Conservation (phyloP, 352 stramenopile genomes). For the Phytophthora meadii region DNA sequence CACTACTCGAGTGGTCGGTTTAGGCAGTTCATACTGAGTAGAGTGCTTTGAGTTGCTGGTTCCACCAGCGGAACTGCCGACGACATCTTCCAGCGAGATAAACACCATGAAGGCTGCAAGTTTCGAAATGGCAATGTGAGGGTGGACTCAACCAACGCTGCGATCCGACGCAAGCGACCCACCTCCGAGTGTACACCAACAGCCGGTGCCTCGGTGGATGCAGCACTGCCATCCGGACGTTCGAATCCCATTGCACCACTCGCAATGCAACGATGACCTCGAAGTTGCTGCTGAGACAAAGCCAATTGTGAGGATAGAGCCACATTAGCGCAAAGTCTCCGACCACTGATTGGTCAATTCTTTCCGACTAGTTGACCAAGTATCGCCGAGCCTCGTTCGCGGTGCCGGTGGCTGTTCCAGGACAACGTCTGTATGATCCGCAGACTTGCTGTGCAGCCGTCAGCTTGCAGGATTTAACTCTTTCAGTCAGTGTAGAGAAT, state of each 20-base stretch:
- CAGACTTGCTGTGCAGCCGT: constrained; percentile 28
- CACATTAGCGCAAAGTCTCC: constrained; percentile 2
- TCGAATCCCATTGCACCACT: constrained; percentile 12
- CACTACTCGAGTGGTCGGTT: constrained; percentile 56
- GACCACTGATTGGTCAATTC: constrained; percentile 18
- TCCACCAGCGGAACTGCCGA: constrained; percentile 24
- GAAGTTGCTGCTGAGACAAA: constrained; percentile 36
- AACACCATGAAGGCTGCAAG: constrained; percentile 65
- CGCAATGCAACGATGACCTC: constrained; percentile 34
- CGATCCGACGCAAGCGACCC: constrained; percentile 16
- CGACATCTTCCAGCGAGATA: constrained; percentile 77
- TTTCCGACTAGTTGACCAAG: constrained; percentile 25
- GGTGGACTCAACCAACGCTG: constrained; percentile 20
- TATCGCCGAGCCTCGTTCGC: constrained; percentile 12
- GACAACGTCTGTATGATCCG: constrained; percentile 27
- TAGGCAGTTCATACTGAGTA: constrained; percentile 8
- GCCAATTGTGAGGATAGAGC: constrained; percentile 17
- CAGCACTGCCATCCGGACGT: constrained; percentile 23
- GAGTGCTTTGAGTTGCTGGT: constrained; percentile 24
- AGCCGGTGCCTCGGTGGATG: constrained; percentile 12
- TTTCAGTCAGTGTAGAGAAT: not conserved
- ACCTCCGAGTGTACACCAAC: constrained; percentile 6
- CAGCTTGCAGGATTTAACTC: constrained; percentile 7
- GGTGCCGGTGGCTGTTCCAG: constrained; percentile 21
- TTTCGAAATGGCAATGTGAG: constrained; percentile 23